Evolutionary conservation across 306 rosid genomes (phyloP).

Genomic region (Castanopsis chinensis): DNA sequence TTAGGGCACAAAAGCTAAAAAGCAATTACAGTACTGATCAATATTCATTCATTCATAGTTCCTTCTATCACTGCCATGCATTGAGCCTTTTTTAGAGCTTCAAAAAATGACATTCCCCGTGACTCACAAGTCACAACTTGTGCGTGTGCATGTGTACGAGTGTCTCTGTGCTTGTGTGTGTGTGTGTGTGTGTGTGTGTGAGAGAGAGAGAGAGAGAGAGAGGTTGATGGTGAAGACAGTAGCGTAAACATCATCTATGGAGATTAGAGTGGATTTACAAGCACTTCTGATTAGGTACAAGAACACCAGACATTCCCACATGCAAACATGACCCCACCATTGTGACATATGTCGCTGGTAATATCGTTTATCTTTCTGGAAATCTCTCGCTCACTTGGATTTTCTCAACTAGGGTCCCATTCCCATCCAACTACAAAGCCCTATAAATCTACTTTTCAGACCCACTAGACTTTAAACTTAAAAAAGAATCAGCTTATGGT

Average conservation of each 20-base stretch:
- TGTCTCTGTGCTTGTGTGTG: no score
- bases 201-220: not conserved
- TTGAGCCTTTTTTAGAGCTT: no score
- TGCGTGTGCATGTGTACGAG: no score
- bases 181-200: no score
- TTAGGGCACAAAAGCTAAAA: no score
- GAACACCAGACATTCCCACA: conserved; percentile 29
- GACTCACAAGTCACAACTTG: no score
- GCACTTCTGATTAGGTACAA: conserved; percentile 17
- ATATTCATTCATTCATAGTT: no score
- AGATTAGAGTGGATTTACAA: not conserved
- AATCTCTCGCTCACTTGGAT: not conserved
- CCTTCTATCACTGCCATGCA: no score
- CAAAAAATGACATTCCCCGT: no score
- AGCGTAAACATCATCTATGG: not conserved
- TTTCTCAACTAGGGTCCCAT: not conserved
- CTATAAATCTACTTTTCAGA: conserved; percentile 7
- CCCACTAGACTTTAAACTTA: not conserved
- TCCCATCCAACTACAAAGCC: conserved; percentile 2
- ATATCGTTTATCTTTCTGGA: conserved; percentile 10
- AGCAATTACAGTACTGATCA: no score
- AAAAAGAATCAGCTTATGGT: not conserved
- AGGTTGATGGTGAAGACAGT: not conserved
- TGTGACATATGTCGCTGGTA: conserved; percentile 30
- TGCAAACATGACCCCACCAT: conserved; percentile 38